A percentile compares a stretch with the other conserved stretches of the same genome.
phyloP scores from a whole-genome alignment of 495 filamentous ascomycete species.

The Parathielavia appendiculata region DNA sequence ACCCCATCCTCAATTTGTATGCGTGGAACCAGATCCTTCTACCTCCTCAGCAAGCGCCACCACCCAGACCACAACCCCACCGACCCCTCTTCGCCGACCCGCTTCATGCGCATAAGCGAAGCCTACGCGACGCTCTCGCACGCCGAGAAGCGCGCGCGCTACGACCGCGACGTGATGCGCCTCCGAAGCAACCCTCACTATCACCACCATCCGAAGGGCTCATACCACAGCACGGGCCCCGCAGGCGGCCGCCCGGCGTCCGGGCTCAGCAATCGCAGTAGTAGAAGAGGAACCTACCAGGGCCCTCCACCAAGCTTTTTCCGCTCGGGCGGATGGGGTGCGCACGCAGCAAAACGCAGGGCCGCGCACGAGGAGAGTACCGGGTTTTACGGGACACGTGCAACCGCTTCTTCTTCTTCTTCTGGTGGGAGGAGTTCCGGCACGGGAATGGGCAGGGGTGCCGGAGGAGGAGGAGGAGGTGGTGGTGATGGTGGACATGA shows the following conservation, averaged over 20 bases:
- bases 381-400: background rate
- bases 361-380: constrained; percentile 42
- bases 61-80: constrained; percentile 87
- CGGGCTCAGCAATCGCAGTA: constrained; percentile 69
- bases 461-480: background rate
- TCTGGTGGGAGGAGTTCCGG: no score
- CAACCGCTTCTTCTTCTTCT: no score
- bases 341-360: constrained; percentile 45
- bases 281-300: constrained; percentile 51
- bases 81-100: constrained; percentile 64
- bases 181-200: constrained; percentile 17
- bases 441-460: background rate
- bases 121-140: constrained; percentile 77
- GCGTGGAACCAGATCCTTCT: constrained; percentile 63
- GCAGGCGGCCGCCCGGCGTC: constrained; percentile 69
- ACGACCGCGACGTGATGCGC: constrained; percentile 64
- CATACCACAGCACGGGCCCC: constrained; percentile 46
- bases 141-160: constrained; percentile 63
- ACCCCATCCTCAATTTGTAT: background rate
- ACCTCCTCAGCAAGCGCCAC: constrained; percentile 82
- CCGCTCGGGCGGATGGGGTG: constrained; percentile 66
- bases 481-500: constrained; percentile 9
- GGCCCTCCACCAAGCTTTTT: constrained; percentile 91
- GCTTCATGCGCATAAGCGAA: constrained; percentile 80
- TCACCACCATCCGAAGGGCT: constrained; percentile 35